Percentiles rank a stretch among this genome's conserved stretches.
Conservation (phyloP, 2,329 filamentous ascomycete genomes). For the Davidsoniella neocaledoniae region DNA sequence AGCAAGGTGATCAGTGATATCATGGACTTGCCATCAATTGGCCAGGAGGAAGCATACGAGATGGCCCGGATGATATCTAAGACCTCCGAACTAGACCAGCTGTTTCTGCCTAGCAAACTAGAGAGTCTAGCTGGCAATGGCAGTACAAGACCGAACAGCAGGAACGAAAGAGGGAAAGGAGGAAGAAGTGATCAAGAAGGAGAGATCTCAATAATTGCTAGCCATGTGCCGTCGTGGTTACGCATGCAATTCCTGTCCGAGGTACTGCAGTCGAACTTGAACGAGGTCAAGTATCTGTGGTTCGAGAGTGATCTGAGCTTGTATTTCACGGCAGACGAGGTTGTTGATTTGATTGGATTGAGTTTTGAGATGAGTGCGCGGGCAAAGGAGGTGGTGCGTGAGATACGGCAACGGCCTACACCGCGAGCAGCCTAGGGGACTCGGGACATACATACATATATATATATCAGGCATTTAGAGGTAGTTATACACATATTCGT, state of each 20-base stretch:
- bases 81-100: conserved; percentile 40
- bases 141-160: no score
- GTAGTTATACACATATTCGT: no score
- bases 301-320: conserved; percentile 47
- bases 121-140: no score
- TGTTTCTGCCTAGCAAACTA: conserved; percentile 35
- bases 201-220: conserved; percentile 37
- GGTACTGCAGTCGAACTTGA: conserved; percentile 48
- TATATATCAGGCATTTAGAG: not conserved
- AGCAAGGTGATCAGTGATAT: conserved; percentile 44
- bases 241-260: conserved; percentile 47
- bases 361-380: conserved; percentile 48
- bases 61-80: conserved; percentile 41
- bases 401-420: conserved; percentile 38
- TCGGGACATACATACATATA: not conserved
- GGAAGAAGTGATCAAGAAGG: conserved; percentile 16
- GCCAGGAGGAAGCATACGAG: conserved; percentile 46
- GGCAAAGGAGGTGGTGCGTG: conserved; percentile 39
- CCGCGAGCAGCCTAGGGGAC: conserved; percentile 3
- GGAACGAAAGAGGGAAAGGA: no score
- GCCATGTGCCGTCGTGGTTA: conserved; percentile 46
- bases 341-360: conserved; percentile 43
- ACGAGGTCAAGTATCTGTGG: conserved; percentile 47
- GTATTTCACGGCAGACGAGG: conserved; percentile 43
- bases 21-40: conserved; percentile 42